Conservation (phyloP, 768 basidiomycete species). For the Vishniacozyma victoriae region DNA sequence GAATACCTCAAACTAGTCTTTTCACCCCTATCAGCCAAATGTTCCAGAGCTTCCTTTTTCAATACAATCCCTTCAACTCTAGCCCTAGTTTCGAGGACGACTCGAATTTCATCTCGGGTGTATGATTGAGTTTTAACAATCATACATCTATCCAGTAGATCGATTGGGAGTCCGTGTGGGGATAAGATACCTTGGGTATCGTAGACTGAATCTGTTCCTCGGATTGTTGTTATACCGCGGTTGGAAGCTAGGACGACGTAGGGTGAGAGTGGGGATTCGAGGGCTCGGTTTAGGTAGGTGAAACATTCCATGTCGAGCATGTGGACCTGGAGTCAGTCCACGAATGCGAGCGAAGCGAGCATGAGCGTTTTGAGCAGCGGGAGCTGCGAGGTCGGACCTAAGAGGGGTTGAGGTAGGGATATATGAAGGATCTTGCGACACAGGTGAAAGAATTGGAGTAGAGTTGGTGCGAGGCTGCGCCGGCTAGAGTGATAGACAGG, state of each 20-base stretch:
- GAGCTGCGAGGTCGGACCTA: too few species aligned
- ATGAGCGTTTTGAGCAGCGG: too few species aligned
- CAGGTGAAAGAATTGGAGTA: neutral
- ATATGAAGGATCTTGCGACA: neutral
- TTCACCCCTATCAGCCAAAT: slow-evolving; percentile 73
- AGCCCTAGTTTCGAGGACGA: slow-evolving; percentile 78
- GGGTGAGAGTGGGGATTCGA: slow-evolving; percentile 94
- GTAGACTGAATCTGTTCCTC: slow-evolving; percentile 63
- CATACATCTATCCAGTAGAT: slow-evolving; percentile 88
- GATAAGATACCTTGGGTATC: slow-evolving; percentile 66
- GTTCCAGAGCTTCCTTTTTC: slow-evolving; percentile 68
- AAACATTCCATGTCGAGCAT: slow-evolving; percentile 99
- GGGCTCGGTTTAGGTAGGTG: slow-evolving; percentile 90
- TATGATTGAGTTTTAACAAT: slow-evolving; percentile 90
- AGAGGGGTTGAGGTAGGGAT: too few species aligned
- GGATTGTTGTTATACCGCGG: slow-evolving; percentile 81
- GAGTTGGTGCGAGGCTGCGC: neutral
- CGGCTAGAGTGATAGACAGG: neutral
- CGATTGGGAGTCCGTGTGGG: slow-evolving; percentile 89
- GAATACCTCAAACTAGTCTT: slow-evolving; percentile 79
- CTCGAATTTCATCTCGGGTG: slow-evolving; percentile 72
- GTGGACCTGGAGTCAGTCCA: slow-evolving; percentile 65
- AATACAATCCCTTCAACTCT: slow-evolving; percentile 78
- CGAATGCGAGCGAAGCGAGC: neutral
- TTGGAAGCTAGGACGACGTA: slow-evolving; percentile 97